A percentile compares a stretch with the other conserved stretches of the same genome.
phyloP scores from a whole-genome alignment of 768 basidiomycete species.

The Mycena polygramma region DNA sequence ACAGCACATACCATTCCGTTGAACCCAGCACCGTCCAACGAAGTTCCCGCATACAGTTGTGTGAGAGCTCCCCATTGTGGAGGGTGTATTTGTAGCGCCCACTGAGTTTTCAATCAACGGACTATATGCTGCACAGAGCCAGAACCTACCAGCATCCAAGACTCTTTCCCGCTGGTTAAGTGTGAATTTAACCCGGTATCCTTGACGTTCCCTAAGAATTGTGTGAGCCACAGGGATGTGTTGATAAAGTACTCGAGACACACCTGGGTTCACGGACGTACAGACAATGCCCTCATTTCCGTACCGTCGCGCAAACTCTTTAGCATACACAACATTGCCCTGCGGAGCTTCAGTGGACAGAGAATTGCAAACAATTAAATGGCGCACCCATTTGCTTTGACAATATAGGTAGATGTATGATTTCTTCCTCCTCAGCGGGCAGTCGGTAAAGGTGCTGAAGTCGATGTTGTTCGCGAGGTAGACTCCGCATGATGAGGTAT shows the following conservation, averaged over 20 bases:
- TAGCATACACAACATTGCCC: not conserved
- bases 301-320: constrained; percentile 6
- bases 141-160: not conserved
- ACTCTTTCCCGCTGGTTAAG: not conserved
- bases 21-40: constrained; percentile 6
- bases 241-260: not conserved
- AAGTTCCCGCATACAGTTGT: constrained; percentile 7
- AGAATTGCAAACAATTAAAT: not conserved
- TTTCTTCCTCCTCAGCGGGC: constrained; percentile 3
- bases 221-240: not conserved
- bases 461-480: constrained; percentile 30
- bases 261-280: constrained; percentile 9
- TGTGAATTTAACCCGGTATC: constrained; percentile 3
- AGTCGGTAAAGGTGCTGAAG: constrained; percentile 42
- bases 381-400: constrained; percentile 15
- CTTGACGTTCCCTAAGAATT: constrained; percentile 3
- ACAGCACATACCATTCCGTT: constrained; percentile 3
- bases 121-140: not conserved
- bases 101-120: not conserved
- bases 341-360: not conserved
- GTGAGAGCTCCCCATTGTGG: constrained; percentile 8
- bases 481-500: constrained; percentile 40
- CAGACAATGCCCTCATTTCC: constrained; percentile 2
- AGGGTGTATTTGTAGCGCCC: constrained; percentile 6
- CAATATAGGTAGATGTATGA: constrained; percentile 1